Percentiles rank a stretch among this genome's conserved stretches.
Conservation (phyloP, 495 filamentous ascomycete genomes). For the Neurospora sp. region DNA sequence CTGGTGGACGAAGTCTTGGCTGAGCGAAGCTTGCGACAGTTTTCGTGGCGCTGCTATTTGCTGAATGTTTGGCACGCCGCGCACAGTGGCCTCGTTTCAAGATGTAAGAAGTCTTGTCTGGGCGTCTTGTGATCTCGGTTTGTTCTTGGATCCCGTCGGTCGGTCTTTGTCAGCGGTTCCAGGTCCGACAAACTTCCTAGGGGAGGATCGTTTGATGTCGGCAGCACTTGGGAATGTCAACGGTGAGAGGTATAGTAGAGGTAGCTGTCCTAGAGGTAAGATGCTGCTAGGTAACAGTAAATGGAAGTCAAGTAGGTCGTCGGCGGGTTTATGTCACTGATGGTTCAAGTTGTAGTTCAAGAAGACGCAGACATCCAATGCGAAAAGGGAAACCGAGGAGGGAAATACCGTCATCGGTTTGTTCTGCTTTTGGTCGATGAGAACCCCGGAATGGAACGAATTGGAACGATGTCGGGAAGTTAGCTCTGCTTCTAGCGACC, state of each 20-base stretch:
- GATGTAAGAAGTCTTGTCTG: not conserved
- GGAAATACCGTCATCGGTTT: not conserved
- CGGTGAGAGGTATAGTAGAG: not conserved
- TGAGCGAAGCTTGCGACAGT: not conserved
- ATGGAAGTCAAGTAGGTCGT: not conserved
- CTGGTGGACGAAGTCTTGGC: not conserved
- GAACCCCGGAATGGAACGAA: not conserved
- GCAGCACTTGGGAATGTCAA: not conserved
- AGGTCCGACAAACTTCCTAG: not conserved
- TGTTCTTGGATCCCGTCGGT: not conserved
- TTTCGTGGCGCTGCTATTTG: not conserved
- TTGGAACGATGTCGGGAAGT: not conserved
- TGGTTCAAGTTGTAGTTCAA: not conserved
- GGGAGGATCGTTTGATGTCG: not conserved
- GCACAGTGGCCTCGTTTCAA: not conserved
- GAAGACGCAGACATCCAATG: not conserved
- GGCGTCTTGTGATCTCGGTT: not conserved
- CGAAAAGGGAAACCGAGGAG: not conserved
- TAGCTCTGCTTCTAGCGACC: not conserved
- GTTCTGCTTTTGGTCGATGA: not conserved
- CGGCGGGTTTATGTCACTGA: not conserved
- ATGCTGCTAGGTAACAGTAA: not conserved
- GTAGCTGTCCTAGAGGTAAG: not conserved
- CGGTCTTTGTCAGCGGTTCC: not conserved
- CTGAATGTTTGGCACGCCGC: not conserved